phyloP scores from a whole-genome alignment of 768 basidiomycete genomes.

The Fomitopsis serialis region DNA sequence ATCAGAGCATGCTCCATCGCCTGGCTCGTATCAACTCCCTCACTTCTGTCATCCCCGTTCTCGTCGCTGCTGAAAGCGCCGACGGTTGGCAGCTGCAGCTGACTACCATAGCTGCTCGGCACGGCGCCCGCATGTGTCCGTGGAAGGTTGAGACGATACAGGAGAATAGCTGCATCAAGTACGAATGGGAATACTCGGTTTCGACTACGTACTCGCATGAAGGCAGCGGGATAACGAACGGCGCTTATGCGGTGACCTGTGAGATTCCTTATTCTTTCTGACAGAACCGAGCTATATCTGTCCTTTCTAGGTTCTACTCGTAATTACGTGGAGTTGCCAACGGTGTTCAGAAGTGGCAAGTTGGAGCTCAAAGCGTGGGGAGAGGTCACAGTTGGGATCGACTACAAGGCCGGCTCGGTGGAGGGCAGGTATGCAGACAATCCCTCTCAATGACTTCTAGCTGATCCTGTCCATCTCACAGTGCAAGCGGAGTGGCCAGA shows the following conservation, averaged over 20 bases:
- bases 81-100: slow-evolving; percentile 14
- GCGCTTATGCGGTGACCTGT: slow-evolving; percentile 1
- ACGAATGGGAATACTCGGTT: slow-evolving; percentile 19
- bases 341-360: slow-evolving; percentile 15
- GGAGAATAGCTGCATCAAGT: slow-evolving; percentile 11
- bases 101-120: slow-evolving; percentile 13
- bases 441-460: background rate
- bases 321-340: slow-evolving; percentile 24
- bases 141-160: slow-evolving; percentile 9
- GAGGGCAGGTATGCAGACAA: slow-evolving; percentile 5
- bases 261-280: background rate
- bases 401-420: slow-evolving; percentile 12
- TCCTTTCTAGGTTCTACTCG: slow-evolving; percentile 19
- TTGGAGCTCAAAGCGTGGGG: slow-evolving; percentile 22
- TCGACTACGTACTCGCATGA: slow-evolving; percentile 16
- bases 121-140: slow-evolving; percentile 6
- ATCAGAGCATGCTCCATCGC: slow-evolving; percentile 13
- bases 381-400: slow-evolving; percentile 17
- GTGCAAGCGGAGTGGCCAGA: slow-evolving; percentile 16
- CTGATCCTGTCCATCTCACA: slow-evolving; percentile 1
- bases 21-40: slow-evolving; percentile 17
- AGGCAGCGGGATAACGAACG: slow-evolving; percentile 4
- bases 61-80: background rate
- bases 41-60: slow-evolving; percentile 22
- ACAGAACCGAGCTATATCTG: background rate